These are phyloP conservation scores for Scheffersomyces cryptocercus DNA, from an alignment of 1,139 yeast species.

Conservation along the genomic window DNA sequence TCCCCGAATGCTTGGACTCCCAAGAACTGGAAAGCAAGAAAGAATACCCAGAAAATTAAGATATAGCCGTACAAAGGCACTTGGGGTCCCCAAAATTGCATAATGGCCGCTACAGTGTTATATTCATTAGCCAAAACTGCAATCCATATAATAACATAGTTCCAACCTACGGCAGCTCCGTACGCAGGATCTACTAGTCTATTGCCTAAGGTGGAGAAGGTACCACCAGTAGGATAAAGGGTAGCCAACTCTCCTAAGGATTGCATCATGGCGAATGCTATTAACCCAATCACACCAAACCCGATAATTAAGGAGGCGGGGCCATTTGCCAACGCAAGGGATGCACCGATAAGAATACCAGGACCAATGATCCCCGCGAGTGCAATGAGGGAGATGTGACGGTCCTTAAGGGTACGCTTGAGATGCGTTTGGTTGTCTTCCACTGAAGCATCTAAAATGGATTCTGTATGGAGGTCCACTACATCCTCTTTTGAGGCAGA, in stretches of 20 bases:
- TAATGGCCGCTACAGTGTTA: conserved; percentile 53
- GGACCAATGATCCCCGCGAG: conserved; percentile 60
- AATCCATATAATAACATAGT: conserved; percentile 61
- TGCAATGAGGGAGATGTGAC: conserved; percentile 49
- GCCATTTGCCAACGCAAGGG: conserved; percentile 45
- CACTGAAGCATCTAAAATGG: conserved; percentile 6
- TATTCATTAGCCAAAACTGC: conserved; percentile 63
- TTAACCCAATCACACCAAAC: conserved; percentile 53
- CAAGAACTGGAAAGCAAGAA: conserved; percentile 53
- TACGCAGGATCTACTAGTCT: conserved; percentile 57
- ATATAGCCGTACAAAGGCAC: conserved; percentile 62
- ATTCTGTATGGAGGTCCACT: neutral
- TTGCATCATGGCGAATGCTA: conserved; percentile 59
- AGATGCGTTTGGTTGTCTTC: conserved; percentile 20
- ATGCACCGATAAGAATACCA: conserved; percentile 51
- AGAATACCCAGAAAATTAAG: conserved; percentile 55
- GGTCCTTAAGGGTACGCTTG: conserved; percentile 39
- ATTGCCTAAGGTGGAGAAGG: conserved; percentile 55
- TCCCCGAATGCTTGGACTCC: conserved; percentile 68
- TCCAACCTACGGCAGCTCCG: conserved; percentile 65
- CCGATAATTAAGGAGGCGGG: conserved; percentile 47
- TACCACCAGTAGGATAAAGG: conserved; percentile 52
- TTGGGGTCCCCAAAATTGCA: conserved; percentile 61
- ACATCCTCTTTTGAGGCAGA: too few species aligned
- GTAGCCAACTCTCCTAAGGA: conserved; percentile 60